Percentiles rank a stretch among this genome's conserved stretches.
These are phyloP conservation scores for Pyrenochaeta sp. DNA, from an alignment of 2,329 filamentous ascomycete genomes.

Conservation along the genomic window DNA sequence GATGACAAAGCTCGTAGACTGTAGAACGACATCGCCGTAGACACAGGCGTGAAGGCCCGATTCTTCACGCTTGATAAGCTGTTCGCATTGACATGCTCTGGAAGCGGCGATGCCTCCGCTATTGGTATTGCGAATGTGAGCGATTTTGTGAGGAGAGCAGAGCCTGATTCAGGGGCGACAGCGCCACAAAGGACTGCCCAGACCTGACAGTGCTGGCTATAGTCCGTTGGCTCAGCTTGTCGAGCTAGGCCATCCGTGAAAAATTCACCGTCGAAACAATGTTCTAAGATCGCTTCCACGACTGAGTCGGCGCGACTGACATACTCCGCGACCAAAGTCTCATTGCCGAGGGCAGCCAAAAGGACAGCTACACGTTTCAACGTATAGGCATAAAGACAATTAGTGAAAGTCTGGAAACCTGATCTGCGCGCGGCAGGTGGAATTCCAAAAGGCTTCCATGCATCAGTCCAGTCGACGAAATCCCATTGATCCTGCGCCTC, in stretches of 20 bases:
- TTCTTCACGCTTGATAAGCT: too few species aligned
- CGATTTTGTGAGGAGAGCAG: neutral
- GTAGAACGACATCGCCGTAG: slow-evolving; percentile 53
- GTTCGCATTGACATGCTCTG: too few species aligned
- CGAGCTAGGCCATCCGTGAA: slow-evolving; percentile 49
- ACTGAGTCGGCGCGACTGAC: slow-evolving; percentile 31
- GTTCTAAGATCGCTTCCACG: slow-evolving; percentile 31
- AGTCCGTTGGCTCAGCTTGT: slow-evolving; percentile 31
- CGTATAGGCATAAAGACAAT: slow-evolving; percentile 5
- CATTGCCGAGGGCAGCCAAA: neutral
- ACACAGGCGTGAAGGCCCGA: slow-evolving; percentile 33
- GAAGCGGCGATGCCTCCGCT: too few species aligned
- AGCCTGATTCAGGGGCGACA: slow-evolving; percentile 14
- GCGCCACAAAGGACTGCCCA: slow-evolving; percentile 46
- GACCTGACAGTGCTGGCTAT: slow-evolving; percentile 51
- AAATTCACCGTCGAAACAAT: slow-evolving; percentile 37
- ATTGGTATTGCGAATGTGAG: too few species aligned
- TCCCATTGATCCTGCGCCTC: slow-evolving; percentile 9
- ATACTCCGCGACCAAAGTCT: neutral
- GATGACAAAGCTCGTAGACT: slow-evolving; percentile 49
- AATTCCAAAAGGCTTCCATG: slow-evolving; percentile 3
- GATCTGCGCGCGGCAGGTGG: neutral
- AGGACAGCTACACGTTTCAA: slow-evolving; percentile 18
- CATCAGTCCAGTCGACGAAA: slow-evolving; percentile 25
- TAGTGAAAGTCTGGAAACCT: slow-evolving; percentile 4